A percentile compares a stretch with the other conserved stretches of the same genome.
Conservation (phyloP, 163 green algal species). For the Botryococcus braunii region DNA sequence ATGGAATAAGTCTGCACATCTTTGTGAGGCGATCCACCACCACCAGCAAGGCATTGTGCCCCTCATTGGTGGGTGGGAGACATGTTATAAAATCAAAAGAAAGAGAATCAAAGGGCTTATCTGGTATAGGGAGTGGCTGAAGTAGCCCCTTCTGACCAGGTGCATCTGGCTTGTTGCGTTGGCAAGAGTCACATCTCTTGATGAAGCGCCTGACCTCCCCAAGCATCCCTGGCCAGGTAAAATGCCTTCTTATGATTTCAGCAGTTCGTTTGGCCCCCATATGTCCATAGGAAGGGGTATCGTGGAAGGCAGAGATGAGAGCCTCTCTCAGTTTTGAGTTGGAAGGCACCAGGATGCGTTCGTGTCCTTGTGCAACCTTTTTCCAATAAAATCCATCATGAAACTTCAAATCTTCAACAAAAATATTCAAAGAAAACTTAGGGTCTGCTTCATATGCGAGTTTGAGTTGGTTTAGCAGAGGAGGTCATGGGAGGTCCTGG, state of each 20-base stretch:
- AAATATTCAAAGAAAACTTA: background rate
- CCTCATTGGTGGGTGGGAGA: constrained; percentile 13
- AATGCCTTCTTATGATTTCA: constrained; percentile 8
- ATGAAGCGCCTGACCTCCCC: constrained; percentile 13
- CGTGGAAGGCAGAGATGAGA: constrained; percentile 4
- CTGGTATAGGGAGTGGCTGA: constrained; percentile 19
- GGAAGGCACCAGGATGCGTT: constrained; percentile 8
- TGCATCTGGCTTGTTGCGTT: constrained; percentile 17
- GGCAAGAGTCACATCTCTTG: constrained; percentile 20
- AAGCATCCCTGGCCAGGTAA: constrained; percentile 40
- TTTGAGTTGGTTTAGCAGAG: too few relatives aligned
- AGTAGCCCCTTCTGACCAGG: constrained; percentile 8
- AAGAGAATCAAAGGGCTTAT: constrained; percentile 15
- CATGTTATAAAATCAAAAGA: constrained; percentile 26
- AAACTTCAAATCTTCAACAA: background rate
- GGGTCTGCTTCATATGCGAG: too few relatives aligned
- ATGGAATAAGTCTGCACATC: constrained; percentile 32
- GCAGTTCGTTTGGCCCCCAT: constrained; percentile 3
- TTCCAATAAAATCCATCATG: constrained; percentile 12
- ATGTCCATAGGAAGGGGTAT: constrained; percentile 12
- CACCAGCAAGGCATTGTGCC: constrained; percentile 35
- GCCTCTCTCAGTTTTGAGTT: background rate
- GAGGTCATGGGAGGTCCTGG: too few relatives aligned
- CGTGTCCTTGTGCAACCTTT: too few relatives aligned
- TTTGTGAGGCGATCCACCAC: constrained; percentile 52